These are phyloP conservation scores for Cryptococcus sp. DNA, from an alignment of 1,284 basidiomycete species.

Conservation along the genomic window DNA sequence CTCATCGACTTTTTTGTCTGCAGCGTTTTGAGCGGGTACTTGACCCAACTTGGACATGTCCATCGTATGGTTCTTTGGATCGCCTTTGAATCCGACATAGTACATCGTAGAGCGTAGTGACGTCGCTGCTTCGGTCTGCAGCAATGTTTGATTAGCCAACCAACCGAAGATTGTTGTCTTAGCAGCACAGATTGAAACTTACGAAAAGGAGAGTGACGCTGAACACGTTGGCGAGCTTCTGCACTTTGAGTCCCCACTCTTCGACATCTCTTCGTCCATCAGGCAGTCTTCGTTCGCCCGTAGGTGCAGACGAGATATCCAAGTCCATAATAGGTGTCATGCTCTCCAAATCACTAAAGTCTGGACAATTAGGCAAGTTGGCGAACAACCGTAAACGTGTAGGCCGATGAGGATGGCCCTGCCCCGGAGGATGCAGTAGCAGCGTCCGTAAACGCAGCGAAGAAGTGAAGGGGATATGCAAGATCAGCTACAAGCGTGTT, in stretches of 20 bases:
- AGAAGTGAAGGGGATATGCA: constrained; percentile 50
- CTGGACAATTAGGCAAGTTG: constrained; percentile 47
- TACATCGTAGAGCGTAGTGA: constrained; percentile 30
- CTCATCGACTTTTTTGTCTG: constrained; percentile 48
- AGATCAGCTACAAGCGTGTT: constrained; percentile 39
- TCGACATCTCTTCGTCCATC: constrained; percentile 51
- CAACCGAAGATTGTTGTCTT: background rate
- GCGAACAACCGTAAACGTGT: constrained; percentile 43
- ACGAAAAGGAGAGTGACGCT: constrained; percentile 50
- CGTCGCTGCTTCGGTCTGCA: constrained; percentile 42
- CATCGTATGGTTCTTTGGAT: constrained; percentile 45
- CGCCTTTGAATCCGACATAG: constrained; percentile 51
- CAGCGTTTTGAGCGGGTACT: constrained; percentile 46
- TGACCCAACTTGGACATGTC: constrained; percentile 49
- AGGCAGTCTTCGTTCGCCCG: constrained; percentile 27
- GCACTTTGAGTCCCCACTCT: constrained; percentile 53
- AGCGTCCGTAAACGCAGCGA: constrained; percentile 50
- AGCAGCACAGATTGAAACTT: constrained; percentile 17
- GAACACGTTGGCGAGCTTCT: constrained; percentile 51
- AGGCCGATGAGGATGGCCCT: constrained; percentile 47
- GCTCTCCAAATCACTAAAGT: constrained; percentile 49
- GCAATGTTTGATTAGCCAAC: background rate
- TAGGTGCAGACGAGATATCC: constrained; percentile 38
- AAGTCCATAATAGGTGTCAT: constrained; percentile 51
- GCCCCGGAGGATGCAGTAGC: constrained; percentile 44